A percentile compares a stretch with the other conserved stretches of the same genome.
phyloP scores from a whole-genome alignment of 2,329 filamentous ascomycete species.

The Alternaria sp. region DNA sequence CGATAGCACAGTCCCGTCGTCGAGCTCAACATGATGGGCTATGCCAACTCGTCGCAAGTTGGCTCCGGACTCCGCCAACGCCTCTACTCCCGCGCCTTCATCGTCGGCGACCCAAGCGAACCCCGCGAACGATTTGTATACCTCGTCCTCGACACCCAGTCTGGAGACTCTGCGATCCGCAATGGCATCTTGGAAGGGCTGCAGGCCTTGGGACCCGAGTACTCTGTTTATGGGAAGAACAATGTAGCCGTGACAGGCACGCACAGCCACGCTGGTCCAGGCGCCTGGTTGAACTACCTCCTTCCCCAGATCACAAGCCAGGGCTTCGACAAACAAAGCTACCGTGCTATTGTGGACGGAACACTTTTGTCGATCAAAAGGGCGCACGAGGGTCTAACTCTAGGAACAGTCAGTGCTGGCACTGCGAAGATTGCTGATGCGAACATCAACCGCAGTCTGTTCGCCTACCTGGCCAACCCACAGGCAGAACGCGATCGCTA shows the following conservation, averaged over 20 bases:
- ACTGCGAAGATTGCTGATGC: conserved; percentile 74
- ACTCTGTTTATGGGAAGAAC: conserved; percentile 75
- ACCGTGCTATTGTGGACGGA: conserved; percentile 87
- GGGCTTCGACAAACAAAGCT: conserved; percentile 87
- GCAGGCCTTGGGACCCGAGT: conserved; percentile 72
- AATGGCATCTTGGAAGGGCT: conserved; percentile 86
- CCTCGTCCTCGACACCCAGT: conserved; percentile 84
- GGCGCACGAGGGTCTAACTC: conserved; percentile 75
- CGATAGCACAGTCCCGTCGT: conserved; percentile 72
- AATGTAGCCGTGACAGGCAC: conserved; percentile 93
- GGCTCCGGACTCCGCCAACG: conserved; percentile 87
- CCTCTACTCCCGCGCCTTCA: conserved; percentile 88
- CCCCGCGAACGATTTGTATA: conserved; percentile 82
- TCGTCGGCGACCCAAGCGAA: conserved; percentile 73
- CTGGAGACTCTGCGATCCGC: conserved; percentile 86
- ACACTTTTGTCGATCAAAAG: conserved; percentile 80
- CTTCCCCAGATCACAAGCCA: conserved; percentile 88
- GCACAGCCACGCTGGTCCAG: conserved; percentile 90
- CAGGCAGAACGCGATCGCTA: conserved; percentile 76
- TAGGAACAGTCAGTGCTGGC: conserved; percentile 76
- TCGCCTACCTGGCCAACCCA: conserved; percentile 87
- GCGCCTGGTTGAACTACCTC: conserved; percentile 93
- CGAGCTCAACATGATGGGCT: conserved; percentile 90
- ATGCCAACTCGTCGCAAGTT: conserved; percentile 83
- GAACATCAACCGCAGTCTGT: conserved; percentile 89